Conservation (phyloP, 805 yeast genomes). For the Limtongia smithiae region DNA sequence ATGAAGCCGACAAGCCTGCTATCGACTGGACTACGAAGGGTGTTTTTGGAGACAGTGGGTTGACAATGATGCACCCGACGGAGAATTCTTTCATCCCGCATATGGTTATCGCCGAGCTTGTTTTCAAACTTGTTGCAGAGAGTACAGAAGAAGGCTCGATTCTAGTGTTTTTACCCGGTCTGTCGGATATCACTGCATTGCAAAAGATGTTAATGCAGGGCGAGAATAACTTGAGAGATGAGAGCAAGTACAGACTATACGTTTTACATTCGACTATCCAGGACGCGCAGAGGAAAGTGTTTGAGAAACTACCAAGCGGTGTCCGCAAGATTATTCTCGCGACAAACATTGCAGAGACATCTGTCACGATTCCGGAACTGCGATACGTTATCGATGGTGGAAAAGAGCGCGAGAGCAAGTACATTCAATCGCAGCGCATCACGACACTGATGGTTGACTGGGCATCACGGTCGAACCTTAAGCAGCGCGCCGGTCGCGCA, state of each 20-base stretch:
- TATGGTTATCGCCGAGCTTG: constrained; percentile 15
- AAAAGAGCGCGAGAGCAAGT: constrained; percentile 70
- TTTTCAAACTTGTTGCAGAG: constrained; percentile 9
- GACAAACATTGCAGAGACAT: constrained; percentile 87
- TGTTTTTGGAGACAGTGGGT: constrained; percentile 5
- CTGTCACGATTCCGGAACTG: constrained; percentile 79
- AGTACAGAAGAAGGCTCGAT: constrained; percentile 24
- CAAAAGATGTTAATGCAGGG: constrained; percentile 5
- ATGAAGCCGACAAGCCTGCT: neutral
- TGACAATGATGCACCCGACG: neutral
- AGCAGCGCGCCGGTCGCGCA: constrained; percentile 79
- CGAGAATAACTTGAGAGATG: neutral
- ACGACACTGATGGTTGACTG: constrained; percentile 72
- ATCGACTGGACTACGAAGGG: constrained; percentile 21
- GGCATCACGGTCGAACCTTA: constrained; percentile 72
- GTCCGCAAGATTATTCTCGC: constrained; percentile 73
- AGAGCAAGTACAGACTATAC: constrained; percentile 9
- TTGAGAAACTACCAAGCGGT: constrained; percentile 46
- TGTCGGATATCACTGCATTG: constrained; percentile 21
- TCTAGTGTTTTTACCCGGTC: constrained; percentile 30
- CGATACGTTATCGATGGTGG: constrained; percentile 77
- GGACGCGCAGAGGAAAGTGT: constrained; percentile 60
- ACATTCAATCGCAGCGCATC: constrained; percentile 67
- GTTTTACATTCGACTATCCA: constrained; percentile 27
- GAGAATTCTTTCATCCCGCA: constrained; percentile 24